Evolutionary conservation across 2,329 filamentous ascomycete genomes (phyloP).

Genomic region (Ceratocystis diversiconidia): DNA sequence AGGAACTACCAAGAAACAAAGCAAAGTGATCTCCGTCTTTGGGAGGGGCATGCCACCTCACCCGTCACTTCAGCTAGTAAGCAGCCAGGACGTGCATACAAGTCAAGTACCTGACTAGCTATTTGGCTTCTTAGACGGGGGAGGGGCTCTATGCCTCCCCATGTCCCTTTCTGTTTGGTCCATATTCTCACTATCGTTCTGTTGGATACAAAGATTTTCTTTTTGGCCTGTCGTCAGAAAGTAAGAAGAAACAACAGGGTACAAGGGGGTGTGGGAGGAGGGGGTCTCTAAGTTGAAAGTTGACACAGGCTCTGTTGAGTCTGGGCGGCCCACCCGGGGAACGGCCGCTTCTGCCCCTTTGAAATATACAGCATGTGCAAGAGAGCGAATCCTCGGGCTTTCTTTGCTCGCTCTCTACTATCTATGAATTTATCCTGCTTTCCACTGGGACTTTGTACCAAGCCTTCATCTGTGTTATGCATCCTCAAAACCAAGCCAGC

Average conservation of each 20-base stretch:
- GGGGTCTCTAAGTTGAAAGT: neutral
- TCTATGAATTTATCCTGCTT: neutral
- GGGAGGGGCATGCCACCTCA: neutral
- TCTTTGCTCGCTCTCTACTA: neutral
- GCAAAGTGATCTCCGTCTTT: neutral
- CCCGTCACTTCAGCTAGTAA: neutral
- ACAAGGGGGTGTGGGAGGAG: neutral
- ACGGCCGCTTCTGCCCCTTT: neutral
- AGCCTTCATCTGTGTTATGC: neutral
- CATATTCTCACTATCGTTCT: neutral
- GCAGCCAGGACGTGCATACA: neutral
- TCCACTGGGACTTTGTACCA: neutral
- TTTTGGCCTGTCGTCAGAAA: slow-evolving; percentile 1
- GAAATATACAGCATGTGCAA: neutral
- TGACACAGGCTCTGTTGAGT: neutral
- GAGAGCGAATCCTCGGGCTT: neutral
- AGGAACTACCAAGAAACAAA: neutral
- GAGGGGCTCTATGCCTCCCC: neutral
- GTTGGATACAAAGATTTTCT: neutral
- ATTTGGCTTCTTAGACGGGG: neutral
- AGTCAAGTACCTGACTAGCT: slow-evolving; percentile 6
- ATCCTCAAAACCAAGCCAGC: neutral
- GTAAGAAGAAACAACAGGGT: neutral
- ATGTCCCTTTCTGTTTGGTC: neutral
- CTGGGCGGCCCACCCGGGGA: neutral